Conservation (phyloP, 345 rosid species). For the Eucalyptus decipiens region DNA sequence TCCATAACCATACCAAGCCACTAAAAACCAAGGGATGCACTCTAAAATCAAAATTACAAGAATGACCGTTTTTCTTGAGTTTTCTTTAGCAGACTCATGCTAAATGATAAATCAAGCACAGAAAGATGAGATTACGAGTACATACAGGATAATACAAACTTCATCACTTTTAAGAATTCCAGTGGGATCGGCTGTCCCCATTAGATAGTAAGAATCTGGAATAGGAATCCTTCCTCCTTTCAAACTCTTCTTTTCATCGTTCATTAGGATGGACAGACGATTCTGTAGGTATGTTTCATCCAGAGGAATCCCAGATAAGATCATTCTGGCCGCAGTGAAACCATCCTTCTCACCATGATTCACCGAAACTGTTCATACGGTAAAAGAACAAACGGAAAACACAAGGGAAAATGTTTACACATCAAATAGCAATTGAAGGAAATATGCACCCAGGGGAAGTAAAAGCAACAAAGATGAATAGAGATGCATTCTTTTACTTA, state of each 20-base stretch:
- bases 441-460: not conserved
- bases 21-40: not conserved
- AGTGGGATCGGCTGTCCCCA: conserved; percentile 89
- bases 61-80: not conserved
- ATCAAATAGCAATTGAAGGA: not conserved
- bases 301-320: conserved; percentile 57
- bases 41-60: not conserved
- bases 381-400: not conserved
- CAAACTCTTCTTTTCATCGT: conserved; percentile 37
- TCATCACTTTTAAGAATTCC: conserved; percentile 44
- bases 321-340: conserved; percentile 27
- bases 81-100: not conserved
- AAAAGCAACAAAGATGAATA: not conserved
- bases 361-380: conserved; percentile 23
- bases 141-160: conserved; percentile 83
- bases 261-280: conserved; percentile 20
- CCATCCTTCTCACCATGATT: conserved; percentile 45
- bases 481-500: not conserved
- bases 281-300: conserved; percentile 51
- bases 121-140: not conserved
- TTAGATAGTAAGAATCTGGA: conserved; percentile 57
- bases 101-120: not conserved
- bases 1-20: not conserved
- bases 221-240: conserved; percentile 50
- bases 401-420: not conserved